A percentile compares a stretch with the other conserved stretches of the same genome.
These are phyloP conservation scores for Pulveroboletus sp. DNA, from an alignment of 1,284 basidiomycete species.

Conservation along the genomic window DNA sequence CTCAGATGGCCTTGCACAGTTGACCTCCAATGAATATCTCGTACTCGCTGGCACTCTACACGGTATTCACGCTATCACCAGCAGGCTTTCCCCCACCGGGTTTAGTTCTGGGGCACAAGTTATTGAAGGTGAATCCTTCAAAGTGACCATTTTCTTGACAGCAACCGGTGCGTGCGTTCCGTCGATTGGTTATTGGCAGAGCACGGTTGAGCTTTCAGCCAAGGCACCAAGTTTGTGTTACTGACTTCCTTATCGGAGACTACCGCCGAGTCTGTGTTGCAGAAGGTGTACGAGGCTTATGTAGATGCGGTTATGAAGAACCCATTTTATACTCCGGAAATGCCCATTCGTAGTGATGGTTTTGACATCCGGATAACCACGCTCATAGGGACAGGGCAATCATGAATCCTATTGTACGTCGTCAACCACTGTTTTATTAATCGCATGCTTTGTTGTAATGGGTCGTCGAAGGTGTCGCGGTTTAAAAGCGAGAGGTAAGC, in stretches of 20 bases:
- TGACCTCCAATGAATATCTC: conserved; percentile 94
- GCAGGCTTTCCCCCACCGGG: conserved; percentile 82
- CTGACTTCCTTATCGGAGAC: conserved; percentile 78
- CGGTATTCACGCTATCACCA: conserved; percentile 42
- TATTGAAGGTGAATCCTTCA: conserved; percentile 93
- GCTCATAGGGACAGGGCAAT: conserved; percentile 50
- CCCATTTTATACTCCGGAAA: conserved; percentile 97
- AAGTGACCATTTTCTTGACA: conserved; percentile 86
- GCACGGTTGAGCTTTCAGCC: conserved; percentile 1
- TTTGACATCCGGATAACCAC: conserved; percentile 77
- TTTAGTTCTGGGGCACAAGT: conserved; percentile 86
- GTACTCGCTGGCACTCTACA: conserved; percentile 96
- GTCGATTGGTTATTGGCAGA: background rate
- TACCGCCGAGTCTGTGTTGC: conserved; percentile 68
- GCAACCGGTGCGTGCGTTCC: conserved; percentile 73
- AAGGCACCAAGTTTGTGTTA: conserved; percentile 96
- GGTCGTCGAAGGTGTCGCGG: too few relatives aligned
- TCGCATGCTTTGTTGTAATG: too few relatives aligned
- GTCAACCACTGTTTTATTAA: background rate
- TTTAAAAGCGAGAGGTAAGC: too few relatives aligned
- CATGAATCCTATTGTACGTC: conserved; percentile 14
- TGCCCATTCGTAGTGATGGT: conserved; percentile 92
- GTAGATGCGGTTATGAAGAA: conserved; percentile 98
- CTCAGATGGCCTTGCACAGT: conserved; percentile 79
- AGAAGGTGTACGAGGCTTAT: conserved; percentile 88